phyloP scores from a whole-genome alignment of 768 basidiomycete species.

The Termitomyces sp. region DNA sequence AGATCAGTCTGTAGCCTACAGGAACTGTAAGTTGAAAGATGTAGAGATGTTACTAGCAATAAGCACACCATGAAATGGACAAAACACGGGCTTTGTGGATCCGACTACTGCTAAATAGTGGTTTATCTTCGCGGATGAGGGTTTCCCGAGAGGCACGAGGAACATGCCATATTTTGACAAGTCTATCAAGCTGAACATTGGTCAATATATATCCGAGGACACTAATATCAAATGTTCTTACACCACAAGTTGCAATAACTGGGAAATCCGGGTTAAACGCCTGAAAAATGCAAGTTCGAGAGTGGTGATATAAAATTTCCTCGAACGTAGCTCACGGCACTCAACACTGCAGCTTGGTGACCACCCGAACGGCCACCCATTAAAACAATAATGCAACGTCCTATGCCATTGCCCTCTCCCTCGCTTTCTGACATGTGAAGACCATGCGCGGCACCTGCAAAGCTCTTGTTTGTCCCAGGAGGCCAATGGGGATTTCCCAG shows the following conservation, averaged over 20 bases:
- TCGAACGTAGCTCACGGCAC: slow-evolving; percentile 41
- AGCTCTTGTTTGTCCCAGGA: slow-evolving; percentile 39
- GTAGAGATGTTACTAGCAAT: background rate
- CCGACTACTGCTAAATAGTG: slow-evolving; percentile 61
- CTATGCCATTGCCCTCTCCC: slow-evolving; percentile 63
- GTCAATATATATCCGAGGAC: background rate
- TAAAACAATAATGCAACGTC: slow-evolving; percentile 59
- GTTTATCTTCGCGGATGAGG: slow-evolving; percentile 64
- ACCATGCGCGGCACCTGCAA: slow-evolving; percentile 67
- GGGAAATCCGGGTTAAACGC: slow-evolving; percentile 63
- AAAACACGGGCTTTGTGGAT: slow-evolving; percentile 63
- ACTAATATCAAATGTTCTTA: slow-evolving; percentile 26
- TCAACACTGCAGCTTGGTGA: slow-evolving; percentile 62
- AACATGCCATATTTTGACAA: slow-evolving; percentile 71
- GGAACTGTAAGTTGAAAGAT: background rate
- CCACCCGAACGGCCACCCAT: slow-evolving; percentile 71
- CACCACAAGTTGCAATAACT: slow-evolving; percentile 73
- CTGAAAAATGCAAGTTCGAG: slow-evolving; percentile 24
- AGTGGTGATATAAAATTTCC: background rate
- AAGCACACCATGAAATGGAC: slow-evolving; percentile 54
- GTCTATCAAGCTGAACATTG: slow-evolving; percentile 54
- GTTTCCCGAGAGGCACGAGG: slow-evolving; percentile 28
- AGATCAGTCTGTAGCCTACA: slow-evolving; percentile 54
- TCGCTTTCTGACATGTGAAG: slow-evolving; percentile 53
- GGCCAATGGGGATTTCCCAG: slow-evolving; percentile 58